phyloP scores from a whole-genome alignment of 2,329 filamentous ascomycete species.

The Rutstroemia sp. region DNA sequence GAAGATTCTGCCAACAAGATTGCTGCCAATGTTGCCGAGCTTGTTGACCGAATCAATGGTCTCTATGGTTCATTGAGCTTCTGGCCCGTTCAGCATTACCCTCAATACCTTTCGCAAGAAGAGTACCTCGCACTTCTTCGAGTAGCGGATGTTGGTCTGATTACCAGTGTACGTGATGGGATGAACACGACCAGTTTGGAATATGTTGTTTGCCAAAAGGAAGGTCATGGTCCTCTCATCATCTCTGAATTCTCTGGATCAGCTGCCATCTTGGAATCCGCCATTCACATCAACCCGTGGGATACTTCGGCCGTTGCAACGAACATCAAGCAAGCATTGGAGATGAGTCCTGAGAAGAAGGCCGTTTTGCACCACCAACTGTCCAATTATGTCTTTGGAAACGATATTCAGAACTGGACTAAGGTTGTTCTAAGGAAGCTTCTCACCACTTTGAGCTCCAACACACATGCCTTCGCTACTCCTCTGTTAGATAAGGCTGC shows the following conservation, averaged over 20 bases:
- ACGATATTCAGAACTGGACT: conserved; percentile 84
- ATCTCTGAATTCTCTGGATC: conserved; percentile 96
- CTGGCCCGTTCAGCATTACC: conserved; percentile 88
- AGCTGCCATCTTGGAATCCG: conserved; percentile 74
- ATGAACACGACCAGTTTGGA: conserved; percentile 98
- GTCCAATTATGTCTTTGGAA: conserved; percentile 76
- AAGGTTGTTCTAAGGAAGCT: conserved; percentile 71
- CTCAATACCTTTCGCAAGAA: conserved; percentile 80
- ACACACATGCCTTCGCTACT: conserved; percentile 67
- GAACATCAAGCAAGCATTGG: conserved; percentile 74
- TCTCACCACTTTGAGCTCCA: conserved; percentile 71
- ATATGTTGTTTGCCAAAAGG: conserved; percentile 87
- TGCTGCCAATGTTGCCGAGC: conserved; percentile 79
- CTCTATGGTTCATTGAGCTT: conserved; percentile 81
- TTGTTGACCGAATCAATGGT: conserved; percentile 89
- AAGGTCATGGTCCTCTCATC: conserved; percentile 80
- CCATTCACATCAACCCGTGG: conserved; percentile 97
- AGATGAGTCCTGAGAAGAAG: conserved; percentile 62
- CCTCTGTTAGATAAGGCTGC: conserved; percentile 71
- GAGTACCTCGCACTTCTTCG: conserved; percentile 95
- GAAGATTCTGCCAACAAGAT: conserved; percentile 75
- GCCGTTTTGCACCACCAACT: conserved; percentile 64
- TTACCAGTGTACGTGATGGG: conserved; percentile 91
- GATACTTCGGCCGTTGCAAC: conserved; percentile 78
- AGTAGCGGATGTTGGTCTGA: conserved; percentile 82